phyloP scores from a whole-genome alignment of 1,284 basidiomycete genomes.

The Sanguinoderma infundibulare region DNA sequence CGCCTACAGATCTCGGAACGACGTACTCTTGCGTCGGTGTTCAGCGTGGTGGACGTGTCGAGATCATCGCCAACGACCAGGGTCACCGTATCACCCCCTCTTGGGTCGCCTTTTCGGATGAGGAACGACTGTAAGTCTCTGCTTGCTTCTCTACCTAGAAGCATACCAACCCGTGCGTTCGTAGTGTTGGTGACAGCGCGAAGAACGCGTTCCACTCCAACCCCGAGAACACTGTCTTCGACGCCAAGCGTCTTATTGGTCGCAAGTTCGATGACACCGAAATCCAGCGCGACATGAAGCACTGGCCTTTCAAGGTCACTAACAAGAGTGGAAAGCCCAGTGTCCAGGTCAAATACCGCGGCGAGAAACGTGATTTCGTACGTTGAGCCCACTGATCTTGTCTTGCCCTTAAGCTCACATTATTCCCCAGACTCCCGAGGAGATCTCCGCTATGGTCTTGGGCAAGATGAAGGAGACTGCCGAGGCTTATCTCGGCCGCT shows the following conservation, averaged over 20 bases:
- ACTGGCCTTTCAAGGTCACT: constrained; percentile 86
- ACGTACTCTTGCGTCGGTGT: constrained; percentile 90
- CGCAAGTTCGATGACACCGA: constrained; percentile 84
- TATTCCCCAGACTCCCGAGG: constrained; percentile 74
- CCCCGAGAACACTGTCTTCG: constrained; percentile 95
- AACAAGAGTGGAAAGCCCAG: constrained; percentile 87
- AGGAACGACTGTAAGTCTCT: constrained; percentile 81
- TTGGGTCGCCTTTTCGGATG: constrained; percentile 90
- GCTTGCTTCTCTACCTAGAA: not conserved
- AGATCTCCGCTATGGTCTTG: constrained; percentile 94
- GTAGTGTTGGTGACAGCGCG: constrained; percentile 76
- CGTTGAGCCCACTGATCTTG: constrained; percentile 31
- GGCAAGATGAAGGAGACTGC: constrained; percentile 99
- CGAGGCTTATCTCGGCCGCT: constrained; percentile 95
- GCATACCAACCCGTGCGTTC: not conserved
- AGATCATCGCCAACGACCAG: constrained; percentile 98
- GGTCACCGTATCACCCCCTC: constrained; percentile 97
- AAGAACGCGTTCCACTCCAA: constrained; percentile 85
- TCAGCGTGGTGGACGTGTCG: constrained; percentile 90
- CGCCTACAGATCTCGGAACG: constrained; percentile 72
- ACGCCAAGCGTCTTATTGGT: constrained; percentile 96
- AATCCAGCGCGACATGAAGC: constrained; percentile 82
- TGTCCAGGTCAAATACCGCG: constrained; percentile 87
- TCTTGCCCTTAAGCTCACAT: not conserved
- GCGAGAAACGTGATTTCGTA: constrained; percentile 85